Base-by-base conservation (phyloP, 495 filamentous ascomycete genomes). In the Daldinia caldariorum region DNA sequence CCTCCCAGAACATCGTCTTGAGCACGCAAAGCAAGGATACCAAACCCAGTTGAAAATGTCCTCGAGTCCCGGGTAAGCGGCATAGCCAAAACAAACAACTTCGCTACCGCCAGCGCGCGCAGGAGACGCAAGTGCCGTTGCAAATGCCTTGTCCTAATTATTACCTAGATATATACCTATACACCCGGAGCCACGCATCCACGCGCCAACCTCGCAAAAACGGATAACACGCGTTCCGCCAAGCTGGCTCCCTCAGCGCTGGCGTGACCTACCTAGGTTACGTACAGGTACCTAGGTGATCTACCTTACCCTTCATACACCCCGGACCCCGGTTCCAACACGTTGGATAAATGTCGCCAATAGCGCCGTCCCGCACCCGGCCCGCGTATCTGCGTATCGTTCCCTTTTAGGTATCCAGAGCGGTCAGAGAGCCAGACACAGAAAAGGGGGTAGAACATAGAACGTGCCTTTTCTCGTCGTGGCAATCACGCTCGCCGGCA, bases 401-500 rank as follows among this genome's bases (percentile, higher is more conserved):
- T 26, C 49, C 49, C 26, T 4, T 53, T 53, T 53, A 4, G 22
- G 4, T 31, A 7, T 32, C 16, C 38, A 22, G 16, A 22, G 34
- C 26, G 29, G 41, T 14, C 12, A 45, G n/a, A 39, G 51, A 47
- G 41, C 51, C 45, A 56, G 12, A 8, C 26, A 31, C 14, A 43
- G 34, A 53, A 20, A 58, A 18, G 66, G 35, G 34, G 84, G 85
- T 3, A 59, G 41, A 51, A 55, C 8, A 26, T 26, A 26, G n/a
- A n/a, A n/a, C n/a, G n/a, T n/a, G n/a, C n/a, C n/a, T n/a, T n/a
- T n/a, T 26, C 26, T 26, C 62, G 6, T 63, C 43, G n/a, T 53
- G 0, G 49, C 26, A 31, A 32, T 29, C n/a, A 29, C 29, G 22
- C 49, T 32, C 49, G 43, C 49, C 70, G 70, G 70, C 57, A 72